These are phyloP conservation scores for Fusarium fracticaudum DNA, from an alignment of 2,329 filamentous ascomycete genomes.

Conservation along the genomic window DNA sequence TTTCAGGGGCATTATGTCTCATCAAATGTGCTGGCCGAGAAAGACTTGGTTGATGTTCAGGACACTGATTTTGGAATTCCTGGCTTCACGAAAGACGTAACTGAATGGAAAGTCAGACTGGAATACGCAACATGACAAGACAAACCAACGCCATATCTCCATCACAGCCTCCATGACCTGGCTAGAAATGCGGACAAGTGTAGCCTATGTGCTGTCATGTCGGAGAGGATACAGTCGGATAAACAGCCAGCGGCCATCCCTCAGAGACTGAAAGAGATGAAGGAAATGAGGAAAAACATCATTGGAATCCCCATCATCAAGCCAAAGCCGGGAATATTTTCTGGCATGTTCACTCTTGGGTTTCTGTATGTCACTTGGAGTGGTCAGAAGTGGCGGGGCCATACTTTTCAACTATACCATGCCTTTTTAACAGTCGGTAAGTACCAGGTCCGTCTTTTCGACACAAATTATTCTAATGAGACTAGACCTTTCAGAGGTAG, in stretches of 20 bases:
- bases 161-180: conserved; percentile 9
- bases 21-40: background rate
- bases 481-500: background rate
- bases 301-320: conserved; percentile 13
- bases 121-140: background rate
- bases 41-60: background rate
- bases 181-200: conserved; percentile 4
- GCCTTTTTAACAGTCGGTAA: conserved; percentile 12
- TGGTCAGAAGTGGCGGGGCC: background rate
- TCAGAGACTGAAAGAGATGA: background rate
- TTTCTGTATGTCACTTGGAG: background rate
- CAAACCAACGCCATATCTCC: background rate
- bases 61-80: background rate
- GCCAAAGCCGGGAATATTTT: background rate
- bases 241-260: background rate
- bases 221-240: conserved; percentile 6
- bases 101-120: conserved; percentile 15
- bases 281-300: background rate
- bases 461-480: background rate
- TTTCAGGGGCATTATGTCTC: conserved; percentile 21
- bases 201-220: conserved; percentile 31
- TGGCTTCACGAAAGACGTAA: background rate
- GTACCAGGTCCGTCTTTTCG: background rate
- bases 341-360: conserved; percentile 11
- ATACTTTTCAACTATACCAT: background rate